Conservation (phyloP, 768 basidiomycete species). For the Termitomyces sp. region DNA sequence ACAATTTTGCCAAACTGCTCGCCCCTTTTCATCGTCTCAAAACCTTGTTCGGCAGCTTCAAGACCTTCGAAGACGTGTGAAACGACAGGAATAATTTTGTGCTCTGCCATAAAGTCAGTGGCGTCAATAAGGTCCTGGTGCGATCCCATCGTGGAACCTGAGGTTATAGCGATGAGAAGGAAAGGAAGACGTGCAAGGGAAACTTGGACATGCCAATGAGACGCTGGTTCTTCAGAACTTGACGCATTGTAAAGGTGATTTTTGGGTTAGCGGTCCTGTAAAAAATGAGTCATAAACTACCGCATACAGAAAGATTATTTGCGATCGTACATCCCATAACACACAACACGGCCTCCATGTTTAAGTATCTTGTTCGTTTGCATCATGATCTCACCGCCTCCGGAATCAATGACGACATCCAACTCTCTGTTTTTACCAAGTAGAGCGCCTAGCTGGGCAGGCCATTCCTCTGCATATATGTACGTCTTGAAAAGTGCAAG, state of each 20-base stretch:
- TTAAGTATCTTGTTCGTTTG: conserved; percentile 47
- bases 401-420: conserved; percentile 66
- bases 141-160: conserved; percentile 86
- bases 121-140: conserved; percentile 67
- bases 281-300: background rate
- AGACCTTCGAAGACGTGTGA: conserved; percentile 69
- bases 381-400: conserved; percentile 59
- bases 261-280: conserved; percentile 56
- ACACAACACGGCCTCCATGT: conserved; percentile 52
- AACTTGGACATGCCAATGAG: conserved; percentile 51
- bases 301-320: background rate
- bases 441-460: conserved; percentile 37
- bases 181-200: background rate
- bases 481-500: background rate
- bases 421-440: conserved; percentile 35
- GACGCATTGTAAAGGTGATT: conserved; percentile 70
- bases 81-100: conserved; percentile 66
- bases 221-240: conserved; percentile 70
- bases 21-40: conserved; percentile 57
- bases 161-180: background rate
- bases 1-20: conserved; percentile 80
- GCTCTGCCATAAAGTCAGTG: conserved; percentile 60
- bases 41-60: conserved; percentile 59
- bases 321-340: conserved; percentile 57
- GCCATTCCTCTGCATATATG: conserved; percentile 41